A percentile compares a stretch with the other conserved stretches of the same genome.
Evolutionary conservation across 148 eudicot genomes (phyloP).

Genomic region (Rhododendron mucronatum): DNA sequence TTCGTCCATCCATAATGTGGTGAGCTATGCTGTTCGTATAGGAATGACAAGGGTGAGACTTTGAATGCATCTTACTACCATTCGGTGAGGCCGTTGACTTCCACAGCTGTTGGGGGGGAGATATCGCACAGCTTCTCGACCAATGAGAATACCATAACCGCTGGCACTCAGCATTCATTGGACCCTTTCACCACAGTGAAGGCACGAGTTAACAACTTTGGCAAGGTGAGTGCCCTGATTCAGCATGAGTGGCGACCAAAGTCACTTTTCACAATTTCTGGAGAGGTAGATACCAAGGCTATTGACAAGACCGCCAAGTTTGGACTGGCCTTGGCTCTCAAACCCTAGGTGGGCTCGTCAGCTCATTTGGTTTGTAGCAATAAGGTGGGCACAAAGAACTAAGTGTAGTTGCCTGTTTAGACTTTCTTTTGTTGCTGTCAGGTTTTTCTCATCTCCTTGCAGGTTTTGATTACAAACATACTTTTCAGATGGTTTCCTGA

Average conservation of each 20-base stretch:
- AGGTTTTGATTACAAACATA: slow-evolving; percentile 11
- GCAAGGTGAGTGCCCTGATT: slow-evolving; percentile 64
- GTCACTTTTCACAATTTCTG: slow-evolving; percentile 64
- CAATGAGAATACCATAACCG: slow-evolving; percentile 65
- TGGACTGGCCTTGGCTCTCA: slow-evolving; percentile 73
- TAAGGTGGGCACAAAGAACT: background rate
- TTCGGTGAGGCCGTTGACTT: slow-evolving; percentile 46
- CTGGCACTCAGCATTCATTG: slow-evolving; percentile 60
- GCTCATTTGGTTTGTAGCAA: background rate
- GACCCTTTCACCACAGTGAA: slow-evolving; percentile 69
- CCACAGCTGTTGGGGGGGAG: slow-evolving; percentile 65
- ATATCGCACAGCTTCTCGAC: slow-evolving; percentile 66
- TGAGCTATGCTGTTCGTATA: slow-evolving; percentile 16
- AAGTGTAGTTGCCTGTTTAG: slow-evolving; percentile 3
- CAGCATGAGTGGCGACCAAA: slow-evolving; percentile 84
- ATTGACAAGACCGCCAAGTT: slow-evolving; percentile 72
- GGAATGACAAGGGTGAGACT: slow-evolving; percentile 79
- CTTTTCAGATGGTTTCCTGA: background rate
- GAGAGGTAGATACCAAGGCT: slow-evolving; percentile 71
- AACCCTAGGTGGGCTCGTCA: slow-evolving; percentile 41
- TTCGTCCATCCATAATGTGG: background rate
- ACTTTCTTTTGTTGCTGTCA: background rate
- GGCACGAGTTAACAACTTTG: slow-evolving; percentile 69
- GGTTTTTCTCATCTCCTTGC: background rate
- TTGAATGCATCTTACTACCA: slow-evolving; percentile 64